Conservation (phyloP, 192 early-diverging fungal species). For the Geosiphon pyriformis region DNA sequence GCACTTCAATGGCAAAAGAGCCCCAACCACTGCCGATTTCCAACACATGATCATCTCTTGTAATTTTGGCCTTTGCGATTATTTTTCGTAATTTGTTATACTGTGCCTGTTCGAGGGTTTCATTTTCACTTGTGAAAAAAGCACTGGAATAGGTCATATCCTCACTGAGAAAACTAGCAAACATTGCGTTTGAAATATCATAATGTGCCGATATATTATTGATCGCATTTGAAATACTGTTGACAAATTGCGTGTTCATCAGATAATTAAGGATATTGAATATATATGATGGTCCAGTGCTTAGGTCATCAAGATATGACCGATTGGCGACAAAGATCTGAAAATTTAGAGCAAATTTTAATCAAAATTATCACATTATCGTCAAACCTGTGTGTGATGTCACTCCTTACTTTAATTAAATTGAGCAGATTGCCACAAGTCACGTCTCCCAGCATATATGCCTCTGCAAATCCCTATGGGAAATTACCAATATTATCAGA, state of each 20-base stretch:
- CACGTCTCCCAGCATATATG: conserved; percentile 65
- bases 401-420: conserved; percentile 43
- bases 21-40: conserved; percentile 78
- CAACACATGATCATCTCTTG: conserved; percentile 52
- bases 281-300: conserved; percentile 42
- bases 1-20: conserved; percentile 53
- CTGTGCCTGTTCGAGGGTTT: conserved; percentile 62
- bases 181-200: conserved; percentile 73
- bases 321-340: conserved; percentile 55
- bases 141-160: conserved; percentile 72
- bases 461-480: conserved; percentile 61
- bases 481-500: too few species aligned
- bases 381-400: too few species aligned
- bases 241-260: conserved; percentile 53
- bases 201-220: conserved; percentile 69
- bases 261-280: conserved; percentile 50
- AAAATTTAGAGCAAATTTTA: not conserved
- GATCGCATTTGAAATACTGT: conserved; percentile 54
- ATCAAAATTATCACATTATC: too few species aligned
- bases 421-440: conserved; percentile 46
- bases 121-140: conserved; percentile 49
- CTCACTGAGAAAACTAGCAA: conserved; percentile 58
- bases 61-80: conserved; percentile 49
- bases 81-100: conserved; percentile 56
- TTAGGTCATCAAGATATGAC: conserved; percentile 40